These are phyloP conservation scores for Apophysomyces ossiformis DNA, from an alignment of 371 early-diverging fungal genomes.

Conservation along the genomic window DNA sequence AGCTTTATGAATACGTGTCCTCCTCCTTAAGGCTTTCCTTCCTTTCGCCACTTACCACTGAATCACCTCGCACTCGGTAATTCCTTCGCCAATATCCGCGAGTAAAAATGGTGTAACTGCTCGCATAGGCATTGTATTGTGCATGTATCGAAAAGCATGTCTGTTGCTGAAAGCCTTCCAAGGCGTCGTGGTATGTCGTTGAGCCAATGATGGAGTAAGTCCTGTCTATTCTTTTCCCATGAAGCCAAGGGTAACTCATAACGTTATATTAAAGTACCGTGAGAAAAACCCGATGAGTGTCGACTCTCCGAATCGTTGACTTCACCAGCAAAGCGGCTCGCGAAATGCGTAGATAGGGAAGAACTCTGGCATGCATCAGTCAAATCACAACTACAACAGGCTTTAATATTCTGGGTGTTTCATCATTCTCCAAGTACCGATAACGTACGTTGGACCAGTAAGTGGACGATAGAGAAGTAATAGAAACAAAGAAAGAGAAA, in stretches of 20 bases:
- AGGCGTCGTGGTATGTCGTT: background rate
- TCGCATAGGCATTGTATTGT: conserved; percentile 5
- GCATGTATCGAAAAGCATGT: background rate
- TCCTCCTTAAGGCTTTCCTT: background rate
- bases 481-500: background rate
- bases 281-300: conserved; percentile 6
- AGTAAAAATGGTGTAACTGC: conserved; percentile 72
- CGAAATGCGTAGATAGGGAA: conserved; percentile 3
- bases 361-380: background rate
- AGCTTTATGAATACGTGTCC: background rate
- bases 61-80: conserved; percentile 91
- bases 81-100: conserved; percentile 96
- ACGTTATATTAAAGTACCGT: conserved; percentile 1
- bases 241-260: background rate
- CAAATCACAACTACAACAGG: background rate
- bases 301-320: conserved; percentile 1
- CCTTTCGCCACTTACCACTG: conserved; percentile 74
- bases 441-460: background rate
- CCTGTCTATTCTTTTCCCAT: background rate
- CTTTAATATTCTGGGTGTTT: background rate
- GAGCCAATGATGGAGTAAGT: background rate
- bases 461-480: background rate
- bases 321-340: conserved; percentile 1
- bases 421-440: background rate
- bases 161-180: background rate